These are phyloP conservation scores for Coccomyxa sp. DNA, from an alignment of 139 green algal genomes.

Conservation along the genomic window DNA sequence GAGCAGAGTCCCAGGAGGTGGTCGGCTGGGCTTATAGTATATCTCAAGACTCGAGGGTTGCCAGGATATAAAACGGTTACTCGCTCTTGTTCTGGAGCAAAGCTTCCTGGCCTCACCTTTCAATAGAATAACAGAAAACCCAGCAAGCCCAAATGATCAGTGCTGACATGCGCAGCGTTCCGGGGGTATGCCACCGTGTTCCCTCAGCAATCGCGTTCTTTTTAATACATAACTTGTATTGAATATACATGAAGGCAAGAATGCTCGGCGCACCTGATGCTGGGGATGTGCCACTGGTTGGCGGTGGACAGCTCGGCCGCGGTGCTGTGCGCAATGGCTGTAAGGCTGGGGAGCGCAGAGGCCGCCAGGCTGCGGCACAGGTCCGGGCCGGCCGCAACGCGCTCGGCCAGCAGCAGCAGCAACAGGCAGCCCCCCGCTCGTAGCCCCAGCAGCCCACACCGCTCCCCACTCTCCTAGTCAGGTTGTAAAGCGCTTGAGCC, in stretches of 20 bases:
- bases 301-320: slow-evolving; percentile 4
- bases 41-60: too few species aligned
- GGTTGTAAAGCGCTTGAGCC: not conserved
- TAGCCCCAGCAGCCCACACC: slow-evolving; percentile 16
- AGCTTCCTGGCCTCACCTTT: not conserved
- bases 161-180: not conserved
- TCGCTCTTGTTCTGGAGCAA: not conserved
- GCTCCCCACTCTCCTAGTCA: not conserved
- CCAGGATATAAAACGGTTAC: not conserved
- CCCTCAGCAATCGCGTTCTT: not conserved
- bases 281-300: slow-evolving; percentile 4
- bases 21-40: too few species aligned
- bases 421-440: slow-evolving; percentile 16
- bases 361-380: slow-evolving; percentile 3
- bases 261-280: not conserved
- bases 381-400: not conserved
- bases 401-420: slow-evolving; percentile 6
- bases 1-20: too few species aligned
- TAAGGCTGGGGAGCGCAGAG: not conserved
- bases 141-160: too few species aligned
- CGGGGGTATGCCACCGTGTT: not conserved
- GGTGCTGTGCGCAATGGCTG: not conserved
- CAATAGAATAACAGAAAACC: too few species aligned
- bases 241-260: not conserved
- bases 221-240: not conserved